phyloP scores from a whole-genome alignment of 495 filamentous ascomycete genomes.

The Copromyces sp. region DNA sequence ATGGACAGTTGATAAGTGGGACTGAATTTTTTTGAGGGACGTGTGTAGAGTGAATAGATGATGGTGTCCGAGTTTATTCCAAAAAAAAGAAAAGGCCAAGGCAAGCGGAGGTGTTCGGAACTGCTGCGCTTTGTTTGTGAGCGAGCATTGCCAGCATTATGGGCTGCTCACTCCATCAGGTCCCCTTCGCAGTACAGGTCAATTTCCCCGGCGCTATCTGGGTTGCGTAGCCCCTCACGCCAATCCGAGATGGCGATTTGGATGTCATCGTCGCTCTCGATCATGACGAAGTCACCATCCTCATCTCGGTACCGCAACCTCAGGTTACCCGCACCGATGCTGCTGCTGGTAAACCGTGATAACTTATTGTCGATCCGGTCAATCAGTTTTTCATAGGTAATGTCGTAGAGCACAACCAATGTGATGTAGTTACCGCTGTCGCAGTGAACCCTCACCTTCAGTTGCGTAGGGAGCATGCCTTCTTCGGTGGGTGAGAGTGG shows the following conservation, averaged over 20 bases:
- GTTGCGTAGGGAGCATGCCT: conserved; percentile 60
- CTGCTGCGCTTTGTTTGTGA: background rate
- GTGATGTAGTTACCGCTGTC: conserved; percentile 74
- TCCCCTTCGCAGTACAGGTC: conserved; percentile 56
- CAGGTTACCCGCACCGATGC: conserved; percentile 65
- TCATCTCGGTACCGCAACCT: conserved; percentile 86
- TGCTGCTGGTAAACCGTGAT: conserved; percentile 66
- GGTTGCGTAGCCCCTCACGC: conserved; percentile 62
- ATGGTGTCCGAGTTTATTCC: background rate
- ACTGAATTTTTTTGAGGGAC: background rate
- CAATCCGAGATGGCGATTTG: conserved; percentile 89
- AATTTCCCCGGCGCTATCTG: conserved; percentile 67
- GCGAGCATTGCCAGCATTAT: background rate
- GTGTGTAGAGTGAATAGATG: background rate
- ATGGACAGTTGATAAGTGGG: background rate
- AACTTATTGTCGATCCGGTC: conserved; percentile 97
- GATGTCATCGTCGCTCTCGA: conserved; percentile 90
- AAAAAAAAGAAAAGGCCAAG: background rate
- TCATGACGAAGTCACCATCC: conserved; percentile 84
- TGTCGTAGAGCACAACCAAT: conserved; percentile 84
- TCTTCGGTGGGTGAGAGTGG: conserved; percentile 36
- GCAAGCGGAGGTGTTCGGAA: background rate
- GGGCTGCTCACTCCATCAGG: conserved; percentile 3
- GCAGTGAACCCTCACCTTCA: conserved; percentile 91
- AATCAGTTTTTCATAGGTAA: conserved; percentile 80